These are phyloP conservation scores for Fusarium anthophilum DNA, from an alignment of 2,329 filamentous ascomycete genomes.

Conservation along the genomic window DNA sequence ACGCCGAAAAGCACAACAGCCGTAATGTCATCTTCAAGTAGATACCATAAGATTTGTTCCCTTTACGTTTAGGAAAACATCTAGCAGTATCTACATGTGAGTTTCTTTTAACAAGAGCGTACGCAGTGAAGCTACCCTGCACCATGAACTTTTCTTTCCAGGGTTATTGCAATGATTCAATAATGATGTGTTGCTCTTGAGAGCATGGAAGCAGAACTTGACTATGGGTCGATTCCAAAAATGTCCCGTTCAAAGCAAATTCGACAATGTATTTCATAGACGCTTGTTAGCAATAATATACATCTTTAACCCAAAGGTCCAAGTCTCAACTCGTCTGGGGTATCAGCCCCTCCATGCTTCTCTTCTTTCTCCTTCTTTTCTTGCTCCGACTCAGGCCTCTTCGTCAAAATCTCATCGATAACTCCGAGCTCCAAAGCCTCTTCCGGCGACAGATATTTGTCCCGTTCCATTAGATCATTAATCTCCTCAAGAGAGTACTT, in stretches of 20 bases:
- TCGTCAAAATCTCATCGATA: conserved; percentile 86
- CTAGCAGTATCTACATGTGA: too few species aligned
- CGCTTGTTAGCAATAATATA: neutral
- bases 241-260: neutral
- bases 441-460: conserved; percentile 90
- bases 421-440: conserved; percentile 92
- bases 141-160: neutral
- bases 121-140: neutral
- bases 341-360: conserved; percentile 27
- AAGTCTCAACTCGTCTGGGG: conserved; percentile 15
- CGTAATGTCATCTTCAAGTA: neutral
- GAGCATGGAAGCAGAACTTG: neutral
- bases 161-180: neutral
- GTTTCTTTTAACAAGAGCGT: neutral
- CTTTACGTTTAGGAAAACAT: neutral
- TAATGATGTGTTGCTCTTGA: accelerated
- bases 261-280: neutral
- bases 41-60: accelerated
- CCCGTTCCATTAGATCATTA: conserved; percentile 94
- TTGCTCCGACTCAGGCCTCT: conserved; percentile 59
- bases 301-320: neutral
- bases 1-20: too few species aligned
- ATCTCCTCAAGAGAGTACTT: conserved; percentile 84
- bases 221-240: neutral
- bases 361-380: conserved; percentile 46